These are phyloP conservation scores for Aspergillus nanangensis DNA, from an alignment of 495 filamentous ascomycete genomes.

Conservation along the genomic window DNA sequence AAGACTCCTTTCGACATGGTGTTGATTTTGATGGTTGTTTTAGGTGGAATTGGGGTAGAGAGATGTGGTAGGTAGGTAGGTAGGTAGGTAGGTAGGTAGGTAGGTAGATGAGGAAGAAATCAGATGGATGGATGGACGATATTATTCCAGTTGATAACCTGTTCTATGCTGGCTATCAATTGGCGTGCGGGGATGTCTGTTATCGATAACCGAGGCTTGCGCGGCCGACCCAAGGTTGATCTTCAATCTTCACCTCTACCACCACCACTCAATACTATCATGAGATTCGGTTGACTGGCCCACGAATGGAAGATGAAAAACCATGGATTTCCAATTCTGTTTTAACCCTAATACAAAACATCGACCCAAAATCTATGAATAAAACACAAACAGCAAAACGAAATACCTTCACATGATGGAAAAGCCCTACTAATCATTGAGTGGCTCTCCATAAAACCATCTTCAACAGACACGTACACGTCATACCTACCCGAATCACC, in stretches of 20 bases:
- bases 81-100: not conserved
- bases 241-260: not conserved
- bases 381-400: no score
- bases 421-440: no score
- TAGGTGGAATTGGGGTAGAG: not conserved
- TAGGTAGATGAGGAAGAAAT: not conserved
- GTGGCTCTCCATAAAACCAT: no score
- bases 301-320: no score
- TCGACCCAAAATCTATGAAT: no score
- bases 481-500: no score
- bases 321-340: no score
- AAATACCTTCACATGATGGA: no score
- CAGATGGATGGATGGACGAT: conserved; percentile 15
- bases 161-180: no score
- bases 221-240: not conserved
- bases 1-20: conserved; percentile 53
- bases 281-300: not conserved
- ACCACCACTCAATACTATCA: not conserved
- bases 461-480: no score
- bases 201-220: conserved; percentile 25
- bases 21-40: not conserved
- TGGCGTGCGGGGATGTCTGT: conserved; percentile 1
- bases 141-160: not conserved
- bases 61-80: not conserved
- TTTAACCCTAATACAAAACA: no score